phyloP scores from a whole-genome alignment of 2,329 filamentous ascomycete species.

The Botrytis pseudocinerea region DNA sequence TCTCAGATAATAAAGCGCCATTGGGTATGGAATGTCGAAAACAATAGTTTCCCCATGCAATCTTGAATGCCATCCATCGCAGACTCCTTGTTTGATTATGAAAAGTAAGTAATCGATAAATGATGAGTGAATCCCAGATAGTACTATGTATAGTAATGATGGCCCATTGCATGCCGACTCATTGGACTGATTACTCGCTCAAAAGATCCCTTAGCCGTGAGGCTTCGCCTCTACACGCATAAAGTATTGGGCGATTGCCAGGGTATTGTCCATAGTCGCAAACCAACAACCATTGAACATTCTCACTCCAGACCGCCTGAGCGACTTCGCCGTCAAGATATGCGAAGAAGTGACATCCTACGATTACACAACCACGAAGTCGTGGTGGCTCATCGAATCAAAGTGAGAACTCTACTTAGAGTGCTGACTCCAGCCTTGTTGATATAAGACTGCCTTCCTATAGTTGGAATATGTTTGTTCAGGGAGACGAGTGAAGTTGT shows the following conservation, averaged over 20 bases:
- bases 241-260: neutral
- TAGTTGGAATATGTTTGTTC: neutral
- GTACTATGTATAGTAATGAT: neutral
- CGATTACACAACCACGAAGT: conserved; percentile 2
- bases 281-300: neutral
- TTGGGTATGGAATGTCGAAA: neutral
- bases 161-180: neutral
- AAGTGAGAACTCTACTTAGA: conserved; percentile 16
- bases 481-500: neutral
- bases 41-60: no score
- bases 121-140: neutral
- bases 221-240: neutral
- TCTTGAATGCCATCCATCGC: neutral
- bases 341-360: neutral
- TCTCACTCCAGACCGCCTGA: neutral
- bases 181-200: neutral
- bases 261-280: neutral
- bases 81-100: neutral
- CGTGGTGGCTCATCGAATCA: conserved; percentile 18
- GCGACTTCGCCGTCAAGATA: conserved; percentile 14
- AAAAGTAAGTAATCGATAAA: neutral
- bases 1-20: neutral
- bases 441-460: neutral
- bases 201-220: neutral
- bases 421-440: neutral